Conservation (phyloP, 2,329 filamentous ascomycete species). For the Harringtonia aguacate region DNA sequence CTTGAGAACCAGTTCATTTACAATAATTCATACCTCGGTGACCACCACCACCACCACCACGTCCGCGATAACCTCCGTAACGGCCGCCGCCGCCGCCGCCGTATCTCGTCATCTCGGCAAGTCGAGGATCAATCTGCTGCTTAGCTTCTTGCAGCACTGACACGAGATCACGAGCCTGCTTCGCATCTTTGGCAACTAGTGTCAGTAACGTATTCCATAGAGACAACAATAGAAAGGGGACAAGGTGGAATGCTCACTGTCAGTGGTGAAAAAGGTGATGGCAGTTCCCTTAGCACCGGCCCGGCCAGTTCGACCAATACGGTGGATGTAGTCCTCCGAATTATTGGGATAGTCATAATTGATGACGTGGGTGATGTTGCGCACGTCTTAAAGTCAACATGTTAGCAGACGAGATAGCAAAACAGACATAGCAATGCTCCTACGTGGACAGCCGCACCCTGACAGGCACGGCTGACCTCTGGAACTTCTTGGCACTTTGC, state of each 20-base stretch:
- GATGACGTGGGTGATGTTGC: slow-evolving; percentile 99
- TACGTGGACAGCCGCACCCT: slow-evolving; percentile 37
- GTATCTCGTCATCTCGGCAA: slow-evolving; percentile 92
- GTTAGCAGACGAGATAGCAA: slow-evolving; percentile 60
- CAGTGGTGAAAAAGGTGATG: slow-evolving; percentile 98
- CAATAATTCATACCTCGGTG: slow-evolving; percentile 20
- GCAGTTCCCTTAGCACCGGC: slow-evolving; percentile 91
- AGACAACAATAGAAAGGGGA: neutral
- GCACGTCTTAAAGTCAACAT: slow-evolving; percentile 81
- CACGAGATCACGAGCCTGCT: slow-evolving; percentile 95
- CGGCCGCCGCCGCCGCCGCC: slow-evolving; percentile 69
- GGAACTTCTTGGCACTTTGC: slow-evolving; percentile 35
- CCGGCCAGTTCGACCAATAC: slow-evolving; percentile 91
- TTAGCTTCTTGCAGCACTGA: slow-evolving; percentile 90
- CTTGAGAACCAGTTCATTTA: too few species aligned
- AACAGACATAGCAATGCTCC: slow-evolving; percentile 50
- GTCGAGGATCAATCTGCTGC: slow-evolving; percentile 93
- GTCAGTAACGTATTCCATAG: neutral
- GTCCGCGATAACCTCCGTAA: slow-evolving; percentile 60
- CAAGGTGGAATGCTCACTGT: slow-evolving; percentile 55
- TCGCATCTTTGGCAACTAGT: slow-evolving; percentile 49
- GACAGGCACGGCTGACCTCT: slow-evolving; percentile 39
- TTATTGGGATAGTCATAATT: slow-evolving; percentile 99
- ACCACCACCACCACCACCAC: slow-evolving; percentile 40
- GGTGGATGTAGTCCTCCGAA: slow-evolving; percentile 95